phyloP scores from a whole-genome alignment of 306 rosid species.

The Begonia masoniana region DNA sequence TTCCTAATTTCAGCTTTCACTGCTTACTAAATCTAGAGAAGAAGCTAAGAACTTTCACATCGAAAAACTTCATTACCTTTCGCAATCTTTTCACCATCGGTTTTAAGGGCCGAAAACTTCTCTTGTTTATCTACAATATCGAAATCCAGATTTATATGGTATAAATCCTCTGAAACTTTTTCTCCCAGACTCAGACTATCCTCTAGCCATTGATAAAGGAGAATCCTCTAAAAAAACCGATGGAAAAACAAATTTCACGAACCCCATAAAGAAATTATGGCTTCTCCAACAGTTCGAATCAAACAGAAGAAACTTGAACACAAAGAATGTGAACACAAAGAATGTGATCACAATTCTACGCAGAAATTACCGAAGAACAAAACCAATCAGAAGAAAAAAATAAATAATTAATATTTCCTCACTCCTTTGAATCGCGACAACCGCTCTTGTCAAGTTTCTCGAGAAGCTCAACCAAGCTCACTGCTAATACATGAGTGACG shows the following conservation, averaged over 20 bases:
- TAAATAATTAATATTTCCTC: slow-evolving; percentile 1
- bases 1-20: slow-evolving; percentile 11
- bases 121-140: slow-evolving; percentile 20
- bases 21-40: slow-evolving; percentile 14
- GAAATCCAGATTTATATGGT: slow-evolving; percentile 28
- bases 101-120: slow-evolving; percentile 9
- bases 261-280: slow-evolving; percentile 1
- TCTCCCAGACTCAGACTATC: slow-evolving; percentile 74
- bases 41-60: slow-evolving; percentile 37
- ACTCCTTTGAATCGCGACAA: slow-evolving; percentile 70
- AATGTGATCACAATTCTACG: neutral
- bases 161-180: slow-evolving; percentile 52
- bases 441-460: slow-evolving; percentile 30
- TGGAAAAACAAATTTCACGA: no score
- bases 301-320: neutral
- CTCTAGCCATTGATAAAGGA: slow-evolving; percentile 71
- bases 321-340: neutral
- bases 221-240: slow-evolving; percentile 30
- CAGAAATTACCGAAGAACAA: neutral
- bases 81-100: no score
- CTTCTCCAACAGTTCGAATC: neutral
- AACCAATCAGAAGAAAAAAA: neutral
- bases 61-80: slow-evolving; percentile 13
- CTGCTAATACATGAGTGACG: slow-evolving; percentile 62
- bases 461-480: slow-evolving; percentile 39